Evolutionary conservation across 2,329 filamentous ascomycete species (phyloP), one percentile per base, ranked within the genome.

Genomic region (Phialophora tarda): DNA sequence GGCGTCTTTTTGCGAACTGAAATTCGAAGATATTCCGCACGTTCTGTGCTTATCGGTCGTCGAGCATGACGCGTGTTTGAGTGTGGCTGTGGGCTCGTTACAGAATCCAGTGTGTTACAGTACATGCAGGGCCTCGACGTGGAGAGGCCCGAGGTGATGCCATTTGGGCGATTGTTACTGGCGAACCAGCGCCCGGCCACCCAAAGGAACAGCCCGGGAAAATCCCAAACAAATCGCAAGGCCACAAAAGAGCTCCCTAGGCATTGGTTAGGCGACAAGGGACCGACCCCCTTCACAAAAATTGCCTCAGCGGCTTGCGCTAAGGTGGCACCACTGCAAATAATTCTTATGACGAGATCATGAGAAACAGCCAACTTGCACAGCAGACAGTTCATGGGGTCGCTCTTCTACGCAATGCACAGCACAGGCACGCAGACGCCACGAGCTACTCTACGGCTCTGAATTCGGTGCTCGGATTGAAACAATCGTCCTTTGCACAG

Each of bases 221-320:
- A 28, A 17, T 23, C 8, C 44, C 30, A 38, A 38, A 28, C 59
- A 47, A 61, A 61, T 61, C 8, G 47, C 30, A 32, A 32, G 30
- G 21, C 17, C 38, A 1, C 34, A 3, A 17, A 44, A 32, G 24
- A 10, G 8, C 21, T 24, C 24, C 38, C 57, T 24, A 11, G 14
- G 26, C 24, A 28, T 53, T 53, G 23, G 17, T 53, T 59, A 59
- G 24, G 24, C 57, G 57, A 51, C 47, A 24, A 14, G 44, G 24
- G 17, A 50, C n/a, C 24, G 21, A 21, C 41, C 38, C n/a, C 21
- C 44, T 44, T 21, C 26, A 21, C 14, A 23, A 32, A 26, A 12
- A 41, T 61, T 61, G 59, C 59, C 59, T 61, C 59, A 61, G 38
- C 38, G 38, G 17, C 38, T 12, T n/a, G 38, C 38, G 17, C 38